These are phyloP conservation scores for Quercus dentata DNA, from an alignment of 306 rosid genomes.

Conservation along the genomic window DNA sequence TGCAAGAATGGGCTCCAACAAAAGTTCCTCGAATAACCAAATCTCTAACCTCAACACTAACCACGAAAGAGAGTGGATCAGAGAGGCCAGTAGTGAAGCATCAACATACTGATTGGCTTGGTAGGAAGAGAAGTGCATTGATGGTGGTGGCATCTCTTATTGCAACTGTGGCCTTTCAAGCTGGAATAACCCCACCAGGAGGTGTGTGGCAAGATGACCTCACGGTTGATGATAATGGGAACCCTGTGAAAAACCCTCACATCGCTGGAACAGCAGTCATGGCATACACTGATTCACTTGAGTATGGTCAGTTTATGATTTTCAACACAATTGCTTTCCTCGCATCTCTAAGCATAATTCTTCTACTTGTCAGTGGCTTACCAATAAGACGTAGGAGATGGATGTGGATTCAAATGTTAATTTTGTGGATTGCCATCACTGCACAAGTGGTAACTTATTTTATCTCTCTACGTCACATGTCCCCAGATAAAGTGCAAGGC, in stretches of 20 bases:
- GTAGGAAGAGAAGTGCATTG: conserved; percentile 26
- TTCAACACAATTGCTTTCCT: conserved; percentile 23
- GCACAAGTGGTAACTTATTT: conserved; percentile 17
- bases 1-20: background rate
- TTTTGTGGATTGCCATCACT: conserved; percentile 34
- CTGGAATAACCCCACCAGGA: conserved; percentile 24
- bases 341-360: conserved; percentile 27
- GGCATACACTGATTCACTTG: background rate
- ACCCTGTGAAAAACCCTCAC: conserved; percentile 6
- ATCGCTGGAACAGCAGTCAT: conserved; percentile 29
- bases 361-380: conserved; percentile 30
- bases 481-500: background rate
- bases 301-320: conserved; percentile 18
- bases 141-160: conserved; percentile 37
- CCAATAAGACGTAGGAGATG: conserved; percentile 16
- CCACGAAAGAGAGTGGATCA: conserved; percentile 8
- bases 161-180: conserved; percentile 31
- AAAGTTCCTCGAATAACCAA: background rate
- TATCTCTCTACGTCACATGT: conserved; percentile 6
- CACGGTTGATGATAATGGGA: conserved; percentile 8
- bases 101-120: conserved; percentile 20
- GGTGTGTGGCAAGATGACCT: conserved; percentile 35
- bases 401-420: conserved; percentile 37
- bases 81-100: conserved; percentile 7
- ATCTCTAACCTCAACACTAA: conserved; percentile 2